These are phyloP conservation scores for Globisporangium yorkense DNA, from an alignment of 352 stramenopile genomes.

Conservation along the genomic window DNA sequence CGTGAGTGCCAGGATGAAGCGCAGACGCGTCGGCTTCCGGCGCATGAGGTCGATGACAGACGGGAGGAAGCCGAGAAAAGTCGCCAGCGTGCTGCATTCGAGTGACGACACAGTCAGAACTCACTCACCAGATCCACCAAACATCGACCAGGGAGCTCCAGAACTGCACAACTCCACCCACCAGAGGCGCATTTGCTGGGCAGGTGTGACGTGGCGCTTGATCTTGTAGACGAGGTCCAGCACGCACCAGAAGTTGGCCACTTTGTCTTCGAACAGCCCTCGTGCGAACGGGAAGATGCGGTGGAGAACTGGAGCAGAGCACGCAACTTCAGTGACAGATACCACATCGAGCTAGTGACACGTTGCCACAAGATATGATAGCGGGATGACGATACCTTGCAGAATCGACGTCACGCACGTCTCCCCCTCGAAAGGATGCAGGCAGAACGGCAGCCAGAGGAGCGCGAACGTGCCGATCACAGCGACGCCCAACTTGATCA, in stretches of 20 bases:
- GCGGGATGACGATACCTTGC: constrained; percentile 39
- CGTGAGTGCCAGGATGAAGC: constrained; percentile 77
- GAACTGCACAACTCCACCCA: constrained; percentile 12
- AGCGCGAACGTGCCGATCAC: constrained; percentile 88
- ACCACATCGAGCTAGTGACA: not conserved
- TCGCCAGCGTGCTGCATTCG: constrained; percentile 57
- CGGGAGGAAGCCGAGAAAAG: constrained; percentile 81
- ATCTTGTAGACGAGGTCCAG: constrained; percentile 82
- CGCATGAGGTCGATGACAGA: constrained; percentile 72
- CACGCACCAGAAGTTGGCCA: constrained; percentile 96
- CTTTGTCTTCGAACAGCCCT: constrained; percentile 98
- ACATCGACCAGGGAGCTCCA: not conserved
- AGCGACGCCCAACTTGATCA: constrained; percentile 73
- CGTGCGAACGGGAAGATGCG: constrained; percentile 95
- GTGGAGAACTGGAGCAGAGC: constrained; percentile 58
- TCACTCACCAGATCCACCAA: not conserved
- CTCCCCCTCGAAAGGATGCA: constrained; percentile 29
- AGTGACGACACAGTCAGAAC: not conserved
- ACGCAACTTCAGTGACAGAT: not conserved
- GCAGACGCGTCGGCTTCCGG: constrained; percentile 53
- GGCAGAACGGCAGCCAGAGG: constrained; percentile 90
- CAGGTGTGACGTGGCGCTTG: constrained; percentile 34
- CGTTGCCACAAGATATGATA: not conserved
- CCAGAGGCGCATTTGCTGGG: constrained; percentile 70
- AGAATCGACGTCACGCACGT: constrained; percentile 52